A percentile compares a stretch with the other conserved stretches of the same genome.
Evolutionary conservation across 2,329 filamentous ascomycete species (phyloP).

Genomic region (Cercospora sp.): DNA sequence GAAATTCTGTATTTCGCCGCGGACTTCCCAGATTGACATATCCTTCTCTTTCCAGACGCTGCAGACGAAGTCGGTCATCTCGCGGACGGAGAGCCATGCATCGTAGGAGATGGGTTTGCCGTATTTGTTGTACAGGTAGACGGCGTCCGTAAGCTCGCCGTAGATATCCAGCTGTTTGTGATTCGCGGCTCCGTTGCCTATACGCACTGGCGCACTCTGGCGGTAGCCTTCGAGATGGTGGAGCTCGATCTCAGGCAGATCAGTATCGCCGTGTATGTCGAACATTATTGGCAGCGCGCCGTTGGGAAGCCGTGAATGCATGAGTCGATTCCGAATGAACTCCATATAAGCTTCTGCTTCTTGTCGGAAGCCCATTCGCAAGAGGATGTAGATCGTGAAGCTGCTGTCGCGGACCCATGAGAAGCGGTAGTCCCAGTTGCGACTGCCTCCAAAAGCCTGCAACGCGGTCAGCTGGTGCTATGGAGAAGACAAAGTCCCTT

Average conservation of each 20-base stretch:
- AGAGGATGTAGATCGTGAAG: neutral
- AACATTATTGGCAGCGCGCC: neutral
- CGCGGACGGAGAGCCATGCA: conserved; percentile 69
- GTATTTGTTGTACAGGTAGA: neutral
- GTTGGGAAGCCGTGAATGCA: neutral
- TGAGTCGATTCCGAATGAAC: neutral
- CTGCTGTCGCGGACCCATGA: neutral
- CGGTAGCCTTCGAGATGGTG: neutral
- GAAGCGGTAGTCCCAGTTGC: neutral
- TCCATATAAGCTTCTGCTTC: neutral
- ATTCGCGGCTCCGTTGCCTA: neutral
- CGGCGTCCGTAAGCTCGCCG: neutral
- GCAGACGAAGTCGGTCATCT: conserved; percentile 70
- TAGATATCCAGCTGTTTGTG: neutral
- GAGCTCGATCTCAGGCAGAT: neutral
- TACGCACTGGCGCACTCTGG: neutral
- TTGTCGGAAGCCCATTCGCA: neutral
- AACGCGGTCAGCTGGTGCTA: neutral
- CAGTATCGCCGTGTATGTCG: neutral
- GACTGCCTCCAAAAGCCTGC: neutral
- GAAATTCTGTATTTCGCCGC: conserved; percentile 74
- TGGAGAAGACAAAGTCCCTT: neutral
- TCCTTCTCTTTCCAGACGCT: conserved; percentile 66
- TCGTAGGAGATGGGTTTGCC: conserved; percentile 70
- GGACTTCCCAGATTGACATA: conserved; percentile 78